phyloP scores from a whole-genome alignment of 768 basidiomycete genomes.

The Leccinum sublutescens region DNA sequence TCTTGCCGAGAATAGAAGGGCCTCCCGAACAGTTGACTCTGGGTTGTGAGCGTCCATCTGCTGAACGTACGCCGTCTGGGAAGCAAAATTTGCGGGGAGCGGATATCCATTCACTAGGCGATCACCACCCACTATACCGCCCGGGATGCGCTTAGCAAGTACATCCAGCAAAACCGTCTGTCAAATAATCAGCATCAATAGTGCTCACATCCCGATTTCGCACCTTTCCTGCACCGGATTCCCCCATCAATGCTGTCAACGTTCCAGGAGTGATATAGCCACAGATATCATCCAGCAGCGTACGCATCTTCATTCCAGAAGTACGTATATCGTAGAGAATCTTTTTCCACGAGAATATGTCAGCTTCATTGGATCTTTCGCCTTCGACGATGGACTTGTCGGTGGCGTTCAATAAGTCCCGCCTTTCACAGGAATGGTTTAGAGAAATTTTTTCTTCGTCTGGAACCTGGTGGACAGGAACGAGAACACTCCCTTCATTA shows the following conservation, averaged over 20 bases:
- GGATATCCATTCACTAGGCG: slow-evolving; percentile 54
- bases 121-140: slow-evolving; percentile 51
- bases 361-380: slow-evolving; percentile 30
- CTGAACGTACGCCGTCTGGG: slow-evolving; percentile 57
- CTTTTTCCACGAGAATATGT: slow-evolving; percentile 78
- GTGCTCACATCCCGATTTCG: background rate
- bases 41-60: slow-evolving; percentile 81
- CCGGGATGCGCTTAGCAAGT: slow-evolving; percentile 47
- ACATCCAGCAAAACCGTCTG: slow-evolving; percentile 61
- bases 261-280: slow-evolving; percentile 52
- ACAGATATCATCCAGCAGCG: slow-evolving; percentile 43
- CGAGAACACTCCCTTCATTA: slow-evolving; percentile 9
- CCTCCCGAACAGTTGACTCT: slow-evolving; percentile 76
- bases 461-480: background rate
- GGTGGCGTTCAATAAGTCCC: too few relatives aligned
- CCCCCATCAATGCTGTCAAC: slow-evolving; percentile 53
- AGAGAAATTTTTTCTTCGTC: slow-evolving; percentile 18
- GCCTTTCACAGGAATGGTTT: background rate
- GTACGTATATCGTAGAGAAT: slow-evolving; percentile 62
- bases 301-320: slow-evolving; percentile 35
- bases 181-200: background rate
- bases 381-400: background rate
- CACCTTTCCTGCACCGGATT: slow-evolving; percentile 35
- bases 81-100: slow-evolving; percentile 55
- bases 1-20: slow-evolving; percentile 74